Percentiles rank a stretch among this genome's conserved stretches.
Conservation (phyloP, 805 yeast species). For the Pichia ethanolica region DNA sequence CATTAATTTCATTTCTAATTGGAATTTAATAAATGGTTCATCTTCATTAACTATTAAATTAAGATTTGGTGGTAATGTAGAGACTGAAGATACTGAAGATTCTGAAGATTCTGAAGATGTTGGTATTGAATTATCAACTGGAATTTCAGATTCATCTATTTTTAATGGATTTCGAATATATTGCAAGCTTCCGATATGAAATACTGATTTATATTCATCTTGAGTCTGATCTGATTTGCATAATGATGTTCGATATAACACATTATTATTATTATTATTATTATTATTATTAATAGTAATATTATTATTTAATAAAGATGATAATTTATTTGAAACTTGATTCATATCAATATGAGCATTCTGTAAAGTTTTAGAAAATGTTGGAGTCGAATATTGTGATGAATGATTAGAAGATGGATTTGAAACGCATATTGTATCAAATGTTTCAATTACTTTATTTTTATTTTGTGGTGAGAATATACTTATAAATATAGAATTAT, state of each 20-base stretch:
- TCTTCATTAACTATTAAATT: slow-evolving; percentile 22
- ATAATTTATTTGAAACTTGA: slow-evolving; percentile 10
- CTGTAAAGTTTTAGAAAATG: not conserved
- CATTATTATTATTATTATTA: not conserved
- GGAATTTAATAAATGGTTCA: slow-evolving; percentile 17
- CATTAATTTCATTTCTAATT: slow-evolving; percentile 16
- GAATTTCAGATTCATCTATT: not conserved
- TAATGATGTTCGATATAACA: not conserved
- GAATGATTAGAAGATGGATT: not conserved
- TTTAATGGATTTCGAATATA: slow-evolving; percentile 18
- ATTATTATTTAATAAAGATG: not conserved
- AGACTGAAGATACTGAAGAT: too few relatives aligned
- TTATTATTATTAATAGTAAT: too few relatives aligned
- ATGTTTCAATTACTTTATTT: slow-evolving; percentile 16
- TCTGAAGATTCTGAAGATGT: too few relatives aligned
- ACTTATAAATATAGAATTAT: slow-evolving; percentile 13
- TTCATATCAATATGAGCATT: slow-evolving; percentile 6
- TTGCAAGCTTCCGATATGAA: slow-evolving; percentile 18
- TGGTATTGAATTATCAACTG: not conserved
- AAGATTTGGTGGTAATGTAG: not conserved
- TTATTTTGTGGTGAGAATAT: slow-evolving; percentile 24
- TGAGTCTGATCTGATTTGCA: not conserved
- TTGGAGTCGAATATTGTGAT: not conserved
- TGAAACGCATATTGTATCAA: slow-evolving; percentile 18
- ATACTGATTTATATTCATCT: not conserved